Conservation (phyloP, 768 basidiomycete species). For the Auriscalpium vulgare region DNA sequence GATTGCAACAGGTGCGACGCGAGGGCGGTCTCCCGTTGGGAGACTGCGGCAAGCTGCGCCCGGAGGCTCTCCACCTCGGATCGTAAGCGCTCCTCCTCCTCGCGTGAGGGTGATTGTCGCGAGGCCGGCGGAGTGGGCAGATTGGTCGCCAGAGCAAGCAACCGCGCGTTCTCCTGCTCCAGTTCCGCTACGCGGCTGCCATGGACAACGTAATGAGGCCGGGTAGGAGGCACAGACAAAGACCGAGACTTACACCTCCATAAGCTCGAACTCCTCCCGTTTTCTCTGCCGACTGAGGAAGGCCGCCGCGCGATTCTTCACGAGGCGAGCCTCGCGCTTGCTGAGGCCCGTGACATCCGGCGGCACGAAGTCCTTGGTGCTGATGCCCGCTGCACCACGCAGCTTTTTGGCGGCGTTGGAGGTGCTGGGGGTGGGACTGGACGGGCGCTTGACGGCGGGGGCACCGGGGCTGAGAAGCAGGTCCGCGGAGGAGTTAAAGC, state of each 20-base stretch:
- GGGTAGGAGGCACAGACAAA: constrained; percentile 5
- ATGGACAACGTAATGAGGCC: background rate
- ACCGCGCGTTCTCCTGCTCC: constrained; percentile 75
- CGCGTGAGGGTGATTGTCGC: constrained; percentile 20
- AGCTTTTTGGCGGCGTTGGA: constrained; percentile 32
- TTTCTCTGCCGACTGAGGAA: constrained; percentile 89
- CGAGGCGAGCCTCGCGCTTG: constrained; percentile 86
- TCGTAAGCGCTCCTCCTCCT: constrained; percentile 30
- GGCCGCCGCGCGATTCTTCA: constrained; percentile 89
- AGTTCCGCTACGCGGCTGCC: constrained; percentile 76
- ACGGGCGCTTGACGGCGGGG: constrained; percentile 21
- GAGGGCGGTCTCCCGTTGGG: constrained; percentile 62
- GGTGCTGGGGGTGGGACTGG: constrained; percentile 20
- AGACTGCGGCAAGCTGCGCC: constrained; percentile 52
- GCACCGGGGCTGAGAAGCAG: constrained; percentile 22
- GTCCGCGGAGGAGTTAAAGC: constrained; percentile 24
- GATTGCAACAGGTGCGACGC: constrained; percentile 48
- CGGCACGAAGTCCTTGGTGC: constrained; percentile 77
- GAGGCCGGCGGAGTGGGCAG: constrained; percentile 19
- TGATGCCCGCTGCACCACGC: constrained; percentile 40
- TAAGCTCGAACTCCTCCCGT: constrained; percentile 84
- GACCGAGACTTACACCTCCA: constrained; percentile 69
- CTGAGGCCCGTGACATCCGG: constrained; percentile 82
- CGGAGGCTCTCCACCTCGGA: constrained; percentile 63
- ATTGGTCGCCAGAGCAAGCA: constrained; percentile 48